phyloP scores from a whole-genome alignment of 2,329 filamentous ascomycete species.

The Arthrobotrys musiformis region DNA sequence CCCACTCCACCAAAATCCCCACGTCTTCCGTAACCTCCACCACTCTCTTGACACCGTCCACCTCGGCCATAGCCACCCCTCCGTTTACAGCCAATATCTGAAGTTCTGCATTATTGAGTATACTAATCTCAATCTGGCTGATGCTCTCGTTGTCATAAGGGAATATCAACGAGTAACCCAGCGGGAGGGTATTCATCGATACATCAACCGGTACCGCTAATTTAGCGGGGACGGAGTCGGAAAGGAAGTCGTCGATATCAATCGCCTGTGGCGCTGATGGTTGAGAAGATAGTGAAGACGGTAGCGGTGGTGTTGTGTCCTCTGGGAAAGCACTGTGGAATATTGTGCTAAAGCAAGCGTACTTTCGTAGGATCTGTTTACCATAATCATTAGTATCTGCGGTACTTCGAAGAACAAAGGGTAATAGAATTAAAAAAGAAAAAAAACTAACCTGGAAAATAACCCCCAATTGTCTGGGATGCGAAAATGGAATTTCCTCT shows the following conservation, averaged over 20 bases:
- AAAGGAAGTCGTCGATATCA: slow-evolving; percentile 54
- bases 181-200: slow-evolving; percentile 46
- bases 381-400: not conserved
- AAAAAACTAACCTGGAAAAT: slow-evolving; percentile 70
- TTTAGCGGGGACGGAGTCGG: slow-evolving; percentile 20
- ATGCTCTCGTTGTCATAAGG: slow-evolving; percentile 27
- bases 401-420: not conserved
- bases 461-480: slow-evolving; percentile 78
- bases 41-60: slow-evolving; percentile 49
- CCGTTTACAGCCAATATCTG: slow-evolving; percentile 29
- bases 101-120: slow-evolving; percentile 40
- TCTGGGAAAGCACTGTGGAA: slow-evolving; percentile 62
- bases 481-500: slow-evolving; percentile 77
- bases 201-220: slow-evolving; percentile 35
- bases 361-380: slow-evolving; percentile 72
- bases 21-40: slow-evolving; percentile 56
- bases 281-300: not conserved
- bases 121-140: slow-evolving; percentile 45
- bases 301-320: slow-evolving; percentile 1
- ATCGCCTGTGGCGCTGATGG: slow-evolving; percentile 33
- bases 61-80: slow-evolving; percentile 30
- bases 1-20: slow-evolving; percentile 55
- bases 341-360: slow-evolving; percentile 75
- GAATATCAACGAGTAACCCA: slow-evolving; percentile 41
- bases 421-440: no score